phyloP scores from a whole-genome alignment of 345 rosid species.

The Eucalyptus dawsonii region DNA sequence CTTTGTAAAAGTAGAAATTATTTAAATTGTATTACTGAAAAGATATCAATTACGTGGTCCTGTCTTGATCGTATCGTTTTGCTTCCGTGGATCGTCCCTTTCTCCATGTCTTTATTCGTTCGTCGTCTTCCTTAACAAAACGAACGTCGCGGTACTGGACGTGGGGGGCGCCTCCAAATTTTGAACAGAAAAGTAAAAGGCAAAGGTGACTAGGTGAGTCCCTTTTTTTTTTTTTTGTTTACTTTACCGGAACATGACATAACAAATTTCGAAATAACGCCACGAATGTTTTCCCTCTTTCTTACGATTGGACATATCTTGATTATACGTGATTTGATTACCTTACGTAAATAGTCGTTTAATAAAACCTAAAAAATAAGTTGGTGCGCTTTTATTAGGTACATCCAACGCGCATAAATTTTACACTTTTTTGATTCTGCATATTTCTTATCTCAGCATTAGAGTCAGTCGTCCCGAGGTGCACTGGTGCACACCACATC shows the following conservation, averaged over 20 bases:
- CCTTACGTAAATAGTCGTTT: no score
- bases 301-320: no score
- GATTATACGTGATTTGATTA: no score
- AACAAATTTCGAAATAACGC: not conserved
- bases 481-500: no score
- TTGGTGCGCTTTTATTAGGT: no score
- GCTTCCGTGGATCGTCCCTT: not conserved
- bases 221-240: not conserved
- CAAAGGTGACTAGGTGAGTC: not conserved
- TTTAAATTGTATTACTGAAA: not conserved
- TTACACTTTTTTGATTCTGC: no score
- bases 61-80: not conserved
- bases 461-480: no score
- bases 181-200: not conserved
- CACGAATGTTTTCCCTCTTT: no score
- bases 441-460: no score
- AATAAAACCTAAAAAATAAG: no score
- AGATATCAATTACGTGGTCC: not conserved
- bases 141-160: not conserved
- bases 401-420: no score
- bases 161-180: not conserved
- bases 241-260: not conserved
- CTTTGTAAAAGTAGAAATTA: not conserved
- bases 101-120: not conserved
- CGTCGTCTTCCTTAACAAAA: not conserved